These are phyloP conservation scores for Solanum dulcamara DNA, from an alignment of 257 asterid species.

Conservation along the genomic window DNA sequence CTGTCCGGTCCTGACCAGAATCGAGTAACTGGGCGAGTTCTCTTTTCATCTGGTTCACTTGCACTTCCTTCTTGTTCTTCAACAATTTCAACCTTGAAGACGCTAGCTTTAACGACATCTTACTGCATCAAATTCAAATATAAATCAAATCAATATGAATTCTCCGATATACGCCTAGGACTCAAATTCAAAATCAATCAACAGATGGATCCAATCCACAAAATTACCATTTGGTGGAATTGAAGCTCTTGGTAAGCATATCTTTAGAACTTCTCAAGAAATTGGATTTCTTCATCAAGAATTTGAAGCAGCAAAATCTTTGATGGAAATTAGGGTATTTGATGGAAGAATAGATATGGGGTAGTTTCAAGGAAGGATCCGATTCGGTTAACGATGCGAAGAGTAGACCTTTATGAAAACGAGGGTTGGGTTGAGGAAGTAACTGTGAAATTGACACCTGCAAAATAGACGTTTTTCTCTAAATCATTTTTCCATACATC, in stretches of 20 bases:
- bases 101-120: constrained; percentile 62
- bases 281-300: constrained; percentile 53
- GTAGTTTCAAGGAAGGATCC: not conserved
- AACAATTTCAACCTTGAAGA: constrained; percentile 63
- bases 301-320: not conserved
- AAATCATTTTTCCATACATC: too few relatives aligned
- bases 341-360: not conserved
- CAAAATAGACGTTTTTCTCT: too few relatives aligned
- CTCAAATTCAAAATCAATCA: not conserved
- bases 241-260: constrained; percentile 67
- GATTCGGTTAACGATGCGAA: not conserved
- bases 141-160: not conserved
- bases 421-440: not conserved
- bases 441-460: not conserved
- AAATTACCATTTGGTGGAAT: constrained; percentile 74
- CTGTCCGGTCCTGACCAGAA: constrained; percentile 70
- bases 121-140: constrained; percentile 44
- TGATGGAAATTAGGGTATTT: not conserved
- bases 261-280: constrained; percentile 61
- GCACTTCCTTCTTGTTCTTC: constrained; percentile 78
- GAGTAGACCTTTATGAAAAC: not conserved
- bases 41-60: constrained; percentile 65
- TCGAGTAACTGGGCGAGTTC: constrained; percentile 76
- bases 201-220: too few relatives aligned
- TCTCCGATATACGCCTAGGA: not conserved